Conservation (phyloP, 352 stramenopile genomes). For the Pythium oligandrum region DNA sequence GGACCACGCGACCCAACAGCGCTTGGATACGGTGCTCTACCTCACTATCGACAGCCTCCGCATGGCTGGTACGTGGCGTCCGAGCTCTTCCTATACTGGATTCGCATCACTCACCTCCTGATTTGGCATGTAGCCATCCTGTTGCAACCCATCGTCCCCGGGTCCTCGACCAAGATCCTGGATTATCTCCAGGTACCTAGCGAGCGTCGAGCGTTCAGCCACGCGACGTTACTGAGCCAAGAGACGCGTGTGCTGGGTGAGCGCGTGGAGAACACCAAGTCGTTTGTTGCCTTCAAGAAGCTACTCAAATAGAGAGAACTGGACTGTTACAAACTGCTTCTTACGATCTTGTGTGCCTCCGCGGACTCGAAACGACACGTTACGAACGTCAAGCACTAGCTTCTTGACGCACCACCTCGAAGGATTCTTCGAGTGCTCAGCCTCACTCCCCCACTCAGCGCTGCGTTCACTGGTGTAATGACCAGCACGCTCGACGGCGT, state of each 20-base stretch:
- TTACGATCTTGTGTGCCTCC: too few relatives aligned
- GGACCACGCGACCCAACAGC: constrained; percentile 27
- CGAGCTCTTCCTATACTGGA: neutral
- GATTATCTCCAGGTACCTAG: constrained; percentile 57
- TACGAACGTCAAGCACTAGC: too few relatives aligned
- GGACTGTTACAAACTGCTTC: too few relatives aligned
- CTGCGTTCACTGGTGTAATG: too few relatives aligned
- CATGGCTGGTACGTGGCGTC: constrained; percentile 42
- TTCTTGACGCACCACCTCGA: too few relatives aligned
- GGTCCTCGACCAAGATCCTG: constrained; percentile 55
- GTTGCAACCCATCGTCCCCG: constrained; percentile 60
- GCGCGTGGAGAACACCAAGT: constrained; percentile 46
- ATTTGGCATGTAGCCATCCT: constrained; percentile 42
- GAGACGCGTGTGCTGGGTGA: constrained; percentile 27
- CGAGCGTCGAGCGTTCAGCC: constrained; percentile 39
- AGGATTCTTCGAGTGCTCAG: too few relatives aligned
- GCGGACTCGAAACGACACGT: too few relatives aligned
- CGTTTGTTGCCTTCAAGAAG: constrained; percentile 69
- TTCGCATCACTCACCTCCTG: neutral
- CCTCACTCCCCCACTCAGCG: too few relatives aligned
- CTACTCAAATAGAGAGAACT: constrained; percentile 26
- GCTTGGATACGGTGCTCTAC: constrained; percentile 65
- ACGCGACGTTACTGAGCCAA: constrained; percentile 43
- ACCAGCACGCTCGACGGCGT: too few relatives aligned
- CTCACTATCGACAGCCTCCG: constrained; percentile 69